phyloP scores from a whole-genome alignment of 768 basidiomycete genomes.

The Lactarius evosmus region DNA sequence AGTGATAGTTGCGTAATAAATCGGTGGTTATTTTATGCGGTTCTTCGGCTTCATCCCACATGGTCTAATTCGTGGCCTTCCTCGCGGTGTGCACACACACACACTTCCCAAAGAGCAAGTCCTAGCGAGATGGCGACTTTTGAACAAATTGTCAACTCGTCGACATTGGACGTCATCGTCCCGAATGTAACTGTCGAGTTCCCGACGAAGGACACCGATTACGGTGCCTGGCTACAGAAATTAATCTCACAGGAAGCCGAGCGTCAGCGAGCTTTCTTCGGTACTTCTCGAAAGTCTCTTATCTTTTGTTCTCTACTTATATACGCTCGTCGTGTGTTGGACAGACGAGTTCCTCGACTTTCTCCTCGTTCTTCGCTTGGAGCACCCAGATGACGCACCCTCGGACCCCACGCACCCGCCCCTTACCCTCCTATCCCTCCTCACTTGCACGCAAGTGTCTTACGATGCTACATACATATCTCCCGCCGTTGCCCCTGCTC shows the following conservation, averaged over 20 bases:
- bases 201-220: slow-evolving; percentile 42
- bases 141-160: slow-evolving; percentile 60
- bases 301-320: slow-evolving; percentile 27
- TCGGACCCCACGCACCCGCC: slow-evolving; percentile 34
- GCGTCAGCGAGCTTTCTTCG: slow-evolving; percentile 70
- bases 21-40: no score
- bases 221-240: slow-evolving; percentile 56
- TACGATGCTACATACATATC: slow-evolving; percentile 82
- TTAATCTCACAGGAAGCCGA: slow-evolving; percentile 46
- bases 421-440: slow-evolving; percentile 49
- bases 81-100: background rate
- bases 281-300: slow-evolving; percentile 41
- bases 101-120: background rate
- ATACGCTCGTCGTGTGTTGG: slow-evolving; percentile 37
- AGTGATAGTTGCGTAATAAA: no score
- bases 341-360: slow-evolving; percentile 33
- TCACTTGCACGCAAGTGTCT: slow-evolving; percentile 70
- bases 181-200: slow-evolving; percentile 63
- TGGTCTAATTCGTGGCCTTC: background rate
- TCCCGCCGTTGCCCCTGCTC: slow-evolving; percentile 36
- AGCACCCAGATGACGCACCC: slow-evolving; percentile 38
- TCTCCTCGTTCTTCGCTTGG: slow-evolving; percentile 27
- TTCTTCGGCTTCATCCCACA: background rate
- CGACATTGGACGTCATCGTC: slow-evolving; percentile 57
- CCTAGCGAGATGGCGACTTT: slow-evolving; percentile 41